Evolutionary conservation across 306 rosid genomes (phyloP).

Genomic region (Dalbergia cultrata): DNA sequence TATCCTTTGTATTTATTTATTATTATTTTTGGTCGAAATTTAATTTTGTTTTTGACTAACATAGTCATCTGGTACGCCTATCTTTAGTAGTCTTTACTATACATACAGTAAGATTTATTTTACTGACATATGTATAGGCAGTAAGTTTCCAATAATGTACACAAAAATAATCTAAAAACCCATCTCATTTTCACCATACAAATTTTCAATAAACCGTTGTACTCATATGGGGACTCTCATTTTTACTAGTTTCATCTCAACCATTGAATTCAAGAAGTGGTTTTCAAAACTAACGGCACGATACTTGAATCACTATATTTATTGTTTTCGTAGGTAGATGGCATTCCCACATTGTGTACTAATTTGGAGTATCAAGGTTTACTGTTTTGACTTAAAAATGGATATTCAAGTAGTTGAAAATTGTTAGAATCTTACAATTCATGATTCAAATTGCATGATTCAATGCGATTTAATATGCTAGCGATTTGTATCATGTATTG

Average conservation of each 20-base stretch:
- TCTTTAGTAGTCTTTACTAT: neutral
- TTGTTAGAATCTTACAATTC: neutral
- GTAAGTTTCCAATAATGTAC: no score
- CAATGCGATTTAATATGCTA: no score
- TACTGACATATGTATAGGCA: neutral
- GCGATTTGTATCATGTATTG: no score
- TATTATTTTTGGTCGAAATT: no score
- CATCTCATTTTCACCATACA: no score
- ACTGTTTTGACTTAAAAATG: conserved; percentile 26
- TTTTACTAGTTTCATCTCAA: no score
- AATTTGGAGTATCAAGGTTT: neutral
- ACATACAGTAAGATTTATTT: neutral
- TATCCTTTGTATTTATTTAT: neutral
- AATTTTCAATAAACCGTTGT: no score
- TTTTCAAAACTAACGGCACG: neutral
- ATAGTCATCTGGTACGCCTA: neutral
- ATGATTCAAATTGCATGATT: no score
- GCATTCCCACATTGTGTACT: neutral
- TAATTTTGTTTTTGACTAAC: neutral
- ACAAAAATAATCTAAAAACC: no score
- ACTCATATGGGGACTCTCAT: neutral
- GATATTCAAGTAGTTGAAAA: conserved; percentile 10
- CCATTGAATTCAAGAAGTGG: neutral
- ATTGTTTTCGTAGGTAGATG: conserved; percentile 11
- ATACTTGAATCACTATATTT: conserved; percentile 12